A percentile compares a stretch with the other conserved stretches of the same genome.
Evolutionary conservation across 2,329 filamentous ascomycete species (phyloP).

Genomic region (Metarhizium humberi): DNA sequence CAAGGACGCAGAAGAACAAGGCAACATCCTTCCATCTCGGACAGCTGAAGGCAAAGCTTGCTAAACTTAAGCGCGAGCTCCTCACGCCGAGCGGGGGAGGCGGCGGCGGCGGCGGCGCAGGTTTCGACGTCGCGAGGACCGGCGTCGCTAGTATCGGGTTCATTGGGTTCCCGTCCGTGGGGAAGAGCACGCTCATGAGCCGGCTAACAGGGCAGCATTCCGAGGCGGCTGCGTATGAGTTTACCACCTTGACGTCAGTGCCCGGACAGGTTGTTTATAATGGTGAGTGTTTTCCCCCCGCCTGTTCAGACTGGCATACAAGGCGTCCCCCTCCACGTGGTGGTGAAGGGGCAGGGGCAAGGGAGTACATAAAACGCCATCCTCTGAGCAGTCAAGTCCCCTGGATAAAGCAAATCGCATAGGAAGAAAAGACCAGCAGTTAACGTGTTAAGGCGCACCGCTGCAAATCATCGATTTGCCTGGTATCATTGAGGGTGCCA

Average conservation of each 20-base stretch:
- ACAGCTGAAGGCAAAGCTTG: conserved; percentile 95
- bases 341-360: background rate
- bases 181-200: conserved; percentile 97
- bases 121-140: conserved; percentile 96
- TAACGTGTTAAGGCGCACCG: conserved; percentile 54
- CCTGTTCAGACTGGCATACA: no score
- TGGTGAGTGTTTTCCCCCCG: conserved; percentile 31
- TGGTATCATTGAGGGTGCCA: conserved; percentile 97
- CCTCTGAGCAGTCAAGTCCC: no score
- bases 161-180: conserved; percentile 96
- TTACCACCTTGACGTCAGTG: conserved; percentile 95
- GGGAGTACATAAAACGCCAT: background rate
- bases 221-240: conserved; percentile 94
- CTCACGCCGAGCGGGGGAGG: conserved; percentile 69
- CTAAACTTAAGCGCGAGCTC: conserved; percentile 93
- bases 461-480: conserved; percentile 97
- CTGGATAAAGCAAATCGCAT: no score
- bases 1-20: conserved; percentile 95
- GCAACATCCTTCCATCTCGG: conserved; percentile 87
- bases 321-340: no score
- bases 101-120: conserved; percentile 74
- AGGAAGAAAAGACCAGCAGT: background rate
- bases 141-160: conserved; percentile 96
- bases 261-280: conserved; percentile 95
- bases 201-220: conserved; percentile 91